Evolutionary conservation across 2,329 filamentous ascomycete genomes (phyloP).

Genomic region (Neofusicoccum ribis): DNA sequence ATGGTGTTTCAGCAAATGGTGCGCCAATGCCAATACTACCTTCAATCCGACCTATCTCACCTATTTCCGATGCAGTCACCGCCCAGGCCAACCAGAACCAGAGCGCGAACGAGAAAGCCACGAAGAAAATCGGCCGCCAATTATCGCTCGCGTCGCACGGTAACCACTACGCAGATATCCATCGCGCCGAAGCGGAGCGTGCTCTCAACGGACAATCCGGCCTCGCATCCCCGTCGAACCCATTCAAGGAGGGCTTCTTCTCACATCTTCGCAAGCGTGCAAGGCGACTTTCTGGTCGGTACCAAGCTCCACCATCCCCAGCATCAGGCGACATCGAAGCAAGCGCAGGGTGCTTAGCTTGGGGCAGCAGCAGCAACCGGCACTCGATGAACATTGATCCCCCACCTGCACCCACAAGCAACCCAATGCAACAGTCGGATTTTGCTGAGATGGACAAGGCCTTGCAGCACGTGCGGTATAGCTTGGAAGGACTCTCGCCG

Average conservation of each 20-base stretch:
- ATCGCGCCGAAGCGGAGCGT: constrained; percentile 87
- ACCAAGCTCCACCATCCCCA: constrained; percentile 77
- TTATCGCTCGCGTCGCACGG: constrained; percentile 88
- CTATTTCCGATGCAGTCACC: constrained; percentile 89
- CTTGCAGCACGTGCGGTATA: constrained; percentile 60
- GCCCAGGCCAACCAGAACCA: constrained; percentile 76
- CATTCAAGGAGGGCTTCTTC: constrained; percentile 94
- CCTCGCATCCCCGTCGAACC: constrained; percentile 72
- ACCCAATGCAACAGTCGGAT: constrained; percentile 48
- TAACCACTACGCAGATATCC: constrained; percentile 88
- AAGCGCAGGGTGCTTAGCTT: constrained; percentile 88
- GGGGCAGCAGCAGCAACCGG: constrained; percentile 69
- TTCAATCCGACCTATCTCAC: constrained; percentile 90
- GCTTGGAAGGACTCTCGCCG: constrained; percentile 46
- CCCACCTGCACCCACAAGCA: constrained; percentile 47
- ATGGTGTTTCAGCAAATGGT: constrained; percentile 70
- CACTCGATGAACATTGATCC: constrained; percentile 63
- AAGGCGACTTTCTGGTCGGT: constrained; percentile 85
- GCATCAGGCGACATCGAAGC: constrained; percentile 85
- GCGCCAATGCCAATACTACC: constrained; percentile 95
- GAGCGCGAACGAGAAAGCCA: constrained; percentile 62
- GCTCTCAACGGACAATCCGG: constrained; percentile 76
- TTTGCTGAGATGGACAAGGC: constrained; percentile 63
- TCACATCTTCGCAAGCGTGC: constrained; percentile 94
- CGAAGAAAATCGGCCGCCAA: constrained; percentile 93